Conservation (phyloP, 1,284 basidiomycete genomes). For the Marasmius oreades region DNA sequence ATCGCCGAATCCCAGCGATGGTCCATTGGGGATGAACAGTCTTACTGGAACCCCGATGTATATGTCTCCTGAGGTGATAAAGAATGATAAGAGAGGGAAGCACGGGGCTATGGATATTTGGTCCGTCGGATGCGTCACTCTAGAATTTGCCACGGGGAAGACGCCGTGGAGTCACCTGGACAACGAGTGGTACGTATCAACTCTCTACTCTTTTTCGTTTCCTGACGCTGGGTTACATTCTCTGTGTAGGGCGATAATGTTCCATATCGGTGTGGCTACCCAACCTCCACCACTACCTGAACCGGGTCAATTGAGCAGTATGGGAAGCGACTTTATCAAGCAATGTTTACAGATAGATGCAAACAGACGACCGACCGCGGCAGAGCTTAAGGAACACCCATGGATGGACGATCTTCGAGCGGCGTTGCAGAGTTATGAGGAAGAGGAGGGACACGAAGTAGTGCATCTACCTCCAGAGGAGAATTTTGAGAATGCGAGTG, state of each 20-base stretch:
- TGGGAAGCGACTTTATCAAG: constrained; percentile 94
- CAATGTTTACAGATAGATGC: constrained; percentile 91
- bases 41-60: constrained; percentile 99
- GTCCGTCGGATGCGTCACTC: constrained; percentile 94
- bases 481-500: constrained; percentile 46
- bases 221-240: constrained; percentile 12
- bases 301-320: constrained; percentile 81
- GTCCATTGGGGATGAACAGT: constrained; percentile 62
- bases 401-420: constrained; percentile 88
- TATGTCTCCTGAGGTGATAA: constrained; percentile 99
- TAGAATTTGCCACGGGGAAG: constrained; percentile 94
- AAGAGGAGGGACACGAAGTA: constrained; percentile 52
- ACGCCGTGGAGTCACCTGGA: constrained; percentile 99
- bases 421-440: constrained; percentile 62
- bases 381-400: constrained; percentile 83
- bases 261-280: constrained; percentile 96
- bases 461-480: constrained; percentile 43
- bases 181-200: constrained; percentile 85
- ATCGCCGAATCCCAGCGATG: constrained; percentile 21
- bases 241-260: constrained; percentile 89
- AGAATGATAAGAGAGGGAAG: constrained; percentile 83
- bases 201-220: background rate
- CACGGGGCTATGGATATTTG: constrained; percentile 99
- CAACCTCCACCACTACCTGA: constrained; percentile 96
- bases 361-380: constrained; percentile 77